phyloP scores from a whole-genome alignment of 1,284 basidiomycete species.

The Takashimella tepidaria region DNA sequence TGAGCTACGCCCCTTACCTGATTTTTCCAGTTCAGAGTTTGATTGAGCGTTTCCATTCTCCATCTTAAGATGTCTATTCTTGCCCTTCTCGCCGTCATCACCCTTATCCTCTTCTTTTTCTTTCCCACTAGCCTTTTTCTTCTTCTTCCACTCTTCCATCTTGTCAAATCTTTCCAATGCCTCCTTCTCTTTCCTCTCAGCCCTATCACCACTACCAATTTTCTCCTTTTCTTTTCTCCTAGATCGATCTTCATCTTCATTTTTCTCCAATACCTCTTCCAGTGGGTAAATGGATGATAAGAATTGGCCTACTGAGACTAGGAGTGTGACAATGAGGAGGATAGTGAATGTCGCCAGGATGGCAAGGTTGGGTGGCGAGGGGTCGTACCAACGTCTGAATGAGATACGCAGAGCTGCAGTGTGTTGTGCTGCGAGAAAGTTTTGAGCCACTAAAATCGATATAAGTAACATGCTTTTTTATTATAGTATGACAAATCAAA shows the following conservation, averaged over 20 bases:
- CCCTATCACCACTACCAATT: not conserved
- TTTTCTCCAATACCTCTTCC: not conserved
- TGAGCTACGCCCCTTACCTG: not conserved
- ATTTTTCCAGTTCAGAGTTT: not conserved
- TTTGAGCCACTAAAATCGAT: constrained; percentile 1
- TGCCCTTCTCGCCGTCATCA: not conserved
- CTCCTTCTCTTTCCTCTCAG: not conserved
- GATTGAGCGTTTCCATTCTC: too few relatives aligned
- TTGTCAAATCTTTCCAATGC: not conserved
- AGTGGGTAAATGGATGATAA: not conserved
- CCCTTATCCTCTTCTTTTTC: not conserved
- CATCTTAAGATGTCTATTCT: not conserved
- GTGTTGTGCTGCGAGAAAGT: not conserved
- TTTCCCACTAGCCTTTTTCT: not conserved
- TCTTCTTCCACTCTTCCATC: not conserved
- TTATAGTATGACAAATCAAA: too few relatives aligned
- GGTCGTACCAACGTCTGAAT: constrained; percentile 15
- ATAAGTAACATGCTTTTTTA: too few relatives aligned
- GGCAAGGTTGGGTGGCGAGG: constrained; percentile 11
- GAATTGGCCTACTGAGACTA: constrained; percentile 11
- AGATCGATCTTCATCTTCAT: not conserved
- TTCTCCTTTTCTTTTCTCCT: not conserved
- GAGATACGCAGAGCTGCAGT: constrained; percentile 11
- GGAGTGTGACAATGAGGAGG: constrained; percentile 1
- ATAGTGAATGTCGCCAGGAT: constrained; percentile 1